A percentile compares a stretch with the other conserved stretches of the same genome.
phyloP scores from a whole-genome alignment of 495 filamentous ascomycete species.

The Bacidia rubella region DNA sequence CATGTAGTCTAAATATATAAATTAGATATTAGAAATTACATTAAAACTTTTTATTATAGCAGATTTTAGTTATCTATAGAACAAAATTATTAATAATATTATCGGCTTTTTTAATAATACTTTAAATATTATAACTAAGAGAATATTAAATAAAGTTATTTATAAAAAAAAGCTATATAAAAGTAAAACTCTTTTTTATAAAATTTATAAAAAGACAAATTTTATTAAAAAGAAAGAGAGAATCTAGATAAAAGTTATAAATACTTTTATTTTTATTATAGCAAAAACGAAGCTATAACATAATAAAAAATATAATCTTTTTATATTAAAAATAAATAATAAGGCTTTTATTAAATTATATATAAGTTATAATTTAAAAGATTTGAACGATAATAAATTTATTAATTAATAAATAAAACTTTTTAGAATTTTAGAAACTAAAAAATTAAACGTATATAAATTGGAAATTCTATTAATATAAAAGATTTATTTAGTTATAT shows the following conservation, averaged over 20 bases:
- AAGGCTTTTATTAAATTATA: background rate
- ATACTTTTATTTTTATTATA: background rate
- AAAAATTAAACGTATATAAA: background rate
- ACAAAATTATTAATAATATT: background rate
- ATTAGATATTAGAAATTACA: too few species aligned
- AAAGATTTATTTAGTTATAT: background rate
- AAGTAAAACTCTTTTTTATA: background rate
- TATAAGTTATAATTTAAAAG: background rate
- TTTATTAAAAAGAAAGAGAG: background rate
- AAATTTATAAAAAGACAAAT: background rate
- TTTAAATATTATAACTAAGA: too few species aligned
- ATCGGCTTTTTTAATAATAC: too few species aligned
- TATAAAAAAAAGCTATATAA: background rate
- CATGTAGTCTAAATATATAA: background rate
- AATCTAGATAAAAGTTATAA: background rate
- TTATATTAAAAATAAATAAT: background rate
- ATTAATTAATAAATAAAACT: background rate
- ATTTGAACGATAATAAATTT: background rate
- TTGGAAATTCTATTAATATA: background rate
- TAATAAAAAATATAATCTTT: background rate
- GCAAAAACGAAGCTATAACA: background rate
- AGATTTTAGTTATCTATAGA: background rate
- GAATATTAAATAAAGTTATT: too few species aligned
- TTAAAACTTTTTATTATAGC: background rate
- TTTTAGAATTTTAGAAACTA: background rate